Conservation (phyloP, 352 stramenopile genomes). For the Blastocystis hominis region DNA sequence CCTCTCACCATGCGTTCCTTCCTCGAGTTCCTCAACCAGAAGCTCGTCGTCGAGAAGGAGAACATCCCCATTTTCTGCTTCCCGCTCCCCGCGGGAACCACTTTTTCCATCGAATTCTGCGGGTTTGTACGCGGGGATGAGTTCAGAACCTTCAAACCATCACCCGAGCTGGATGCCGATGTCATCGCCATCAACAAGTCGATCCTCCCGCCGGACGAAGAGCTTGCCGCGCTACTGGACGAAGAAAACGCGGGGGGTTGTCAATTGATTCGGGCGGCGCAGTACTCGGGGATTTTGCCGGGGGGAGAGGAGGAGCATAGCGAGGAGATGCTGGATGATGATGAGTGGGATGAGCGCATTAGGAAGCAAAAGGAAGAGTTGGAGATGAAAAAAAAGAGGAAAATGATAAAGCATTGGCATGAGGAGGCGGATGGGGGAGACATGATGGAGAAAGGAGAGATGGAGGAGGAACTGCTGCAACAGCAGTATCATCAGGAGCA, state of each 20-base stretch:
- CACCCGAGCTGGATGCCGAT: conserved; percentile 3
- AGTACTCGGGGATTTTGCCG: conserved; percentile 1
- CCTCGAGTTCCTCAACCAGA: neutral
- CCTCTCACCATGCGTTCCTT: neutral
- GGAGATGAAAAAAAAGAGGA: neutral
- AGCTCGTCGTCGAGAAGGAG: neutral
- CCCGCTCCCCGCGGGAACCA: too few relatives aligned
- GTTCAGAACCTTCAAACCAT: neutral
- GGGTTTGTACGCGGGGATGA: neutral
- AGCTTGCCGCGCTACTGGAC: neutral
- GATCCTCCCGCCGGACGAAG: neutral
- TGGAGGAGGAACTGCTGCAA: neutral
- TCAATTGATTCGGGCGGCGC: neutral
- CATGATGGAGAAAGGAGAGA: neutral
- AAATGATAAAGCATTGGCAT: neutral
- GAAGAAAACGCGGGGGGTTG: neutral
- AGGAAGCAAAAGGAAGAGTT: neutral
- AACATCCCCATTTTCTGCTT: neutral
- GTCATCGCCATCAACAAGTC: neutral
- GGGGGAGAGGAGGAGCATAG: neutral
- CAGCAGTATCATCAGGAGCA: too few relatives aligned
- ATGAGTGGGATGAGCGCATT: conserved; percentile 8
- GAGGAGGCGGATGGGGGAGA: neutral
- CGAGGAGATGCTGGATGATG: conserved; percentile 7
- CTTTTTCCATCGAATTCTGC: neutral